A percentile compares a stretch with the other conserved stretches of the same genome.
Conservation (phyloP, 2,329 filamentous ascomycete genomes). For the Claviceps humidiphila region DNA sequence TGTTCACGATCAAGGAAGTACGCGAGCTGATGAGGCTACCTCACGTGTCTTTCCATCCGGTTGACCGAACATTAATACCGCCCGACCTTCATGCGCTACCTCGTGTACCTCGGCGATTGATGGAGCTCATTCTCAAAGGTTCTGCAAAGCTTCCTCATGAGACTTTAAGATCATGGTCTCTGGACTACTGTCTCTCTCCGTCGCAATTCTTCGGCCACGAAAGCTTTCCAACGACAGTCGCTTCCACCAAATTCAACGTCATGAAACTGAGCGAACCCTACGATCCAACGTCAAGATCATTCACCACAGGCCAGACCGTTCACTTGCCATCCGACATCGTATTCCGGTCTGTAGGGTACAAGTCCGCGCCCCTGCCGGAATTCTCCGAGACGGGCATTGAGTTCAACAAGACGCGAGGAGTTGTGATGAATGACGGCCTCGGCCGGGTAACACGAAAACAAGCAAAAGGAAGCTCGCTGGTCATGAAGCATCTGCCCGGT, state of each 20-base stretch:
- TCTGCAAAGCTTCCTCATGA: constrained; percentile 36
- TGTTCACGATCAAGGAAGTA: constrained; percentile 91
- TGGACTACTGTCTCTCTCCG: constrained; percentile 78
- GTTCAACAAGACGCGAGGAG: constrained; percentile 61
- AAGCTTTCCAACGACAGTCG: constrained; percentile 35
- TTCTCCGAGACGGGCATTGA: constrained; percentile 60
- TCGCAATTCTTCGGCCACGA: constrained; percentile 46
- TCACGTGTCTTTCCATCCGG: constrained; percentile 55
- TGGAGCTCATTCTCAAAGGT: constrained; percentile 70
- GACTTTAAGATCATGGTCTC: constrained; percentile 59
- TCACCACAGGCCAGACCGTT: constrained; percentile 34
- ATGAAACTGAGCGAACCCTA: constrained; percentile 43
- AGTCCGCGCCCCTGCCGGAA: constrained; percentile 62
- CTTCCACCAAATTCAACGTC: constrained; percentile 54
- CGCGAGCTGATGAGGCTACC: constrained; percentile 75
- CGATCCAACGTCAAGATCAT: constrained; percentile 35
- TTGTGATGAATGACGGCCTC: constrained; percentile 69
- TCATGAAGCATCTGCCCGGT: constrained; percentile 42
- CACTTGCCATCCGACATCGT: constrained; percentile 55
- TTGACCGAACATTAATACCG: constrained; percentile 55
- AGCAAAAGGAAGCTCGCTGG: constrained; percentile 19
- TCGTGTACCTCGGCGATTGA: constrained; percentile 61
- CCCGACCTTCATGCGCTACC: constrained; percentile 54
- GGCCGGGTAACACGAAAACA: constrained; percentile 48
- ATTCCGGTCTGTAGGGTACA: constrained; percentile 93